Percentiles rank a stretch among this genome's conserved stretches.
phyloP scores from a whole-genome alignment of 345 rosid species.

The Brassica rapa region DNA sequence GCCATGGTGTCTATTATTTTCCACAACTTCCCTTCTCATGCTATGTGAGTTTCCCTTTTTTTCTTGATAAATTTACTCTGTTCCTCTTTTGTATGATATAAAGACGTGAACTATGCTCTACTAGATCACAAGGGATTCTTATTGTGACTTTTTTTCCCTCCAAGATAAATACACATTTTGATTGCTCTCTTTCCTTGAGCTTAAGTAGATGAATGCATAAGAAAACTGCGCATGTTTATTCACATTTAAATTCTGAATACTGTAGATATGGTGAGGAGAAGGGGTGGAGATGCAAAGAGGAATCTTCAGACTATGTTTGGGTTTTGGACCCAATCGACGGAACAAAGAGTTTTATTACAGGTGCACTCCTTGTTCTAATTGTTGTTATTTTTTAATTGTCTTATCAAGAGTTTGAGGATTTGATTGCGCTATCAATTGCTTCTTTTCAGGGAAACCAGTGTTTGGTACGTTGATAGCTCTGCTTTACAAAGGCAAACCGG shows the following conservation, averaged over 20 bases:
- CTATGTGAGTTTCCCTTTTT: conserved; percentile 58
- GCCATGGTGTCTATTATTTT: conserved; percentile 74
- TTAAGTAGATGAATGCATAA: conserved; percentile 10
- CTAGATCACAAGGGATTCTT: background rate
- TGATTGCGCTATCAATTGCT: conserved; percentile 14
- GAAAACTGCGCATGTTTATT: background rate
- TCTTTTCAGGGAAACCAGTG: conserved; percentile 78
- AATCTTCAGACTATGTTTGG: conserved; percentile 91
- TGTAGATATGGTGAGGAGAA: conserved; percentile 94
- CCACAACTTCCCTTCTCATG: conserved; percentile 85
- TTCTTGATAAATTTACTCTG: background rate
- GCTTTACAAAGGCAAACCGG: conserved; percentile 77
- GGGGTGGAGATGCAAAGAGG: conserved; percentile 86
- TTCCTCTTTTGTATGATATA: background rate
- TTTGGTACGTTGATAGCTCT: conserved; percentile 92
- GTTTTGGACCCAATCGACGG: conserved; percentile 97
- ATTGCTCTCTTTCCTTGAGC: background rate
- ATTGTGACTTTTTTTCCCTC: background rate
- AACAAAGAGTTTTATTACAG: conserved; percentile 94
- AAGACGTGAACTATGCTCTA: conserved; percentile 7
- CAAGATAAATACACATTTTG: background rate
- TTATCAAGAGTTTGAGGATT: conserved; percentile 11
- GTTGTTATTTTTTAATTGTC: background rate
- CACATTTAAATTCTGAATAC: conserved; percentile 23
- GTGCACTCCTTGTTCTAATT: conserved; percentile 35